Base-by-base conservation (phyloP, 148 eudicot species). In the Chenopodium berlandieri region DNA sequence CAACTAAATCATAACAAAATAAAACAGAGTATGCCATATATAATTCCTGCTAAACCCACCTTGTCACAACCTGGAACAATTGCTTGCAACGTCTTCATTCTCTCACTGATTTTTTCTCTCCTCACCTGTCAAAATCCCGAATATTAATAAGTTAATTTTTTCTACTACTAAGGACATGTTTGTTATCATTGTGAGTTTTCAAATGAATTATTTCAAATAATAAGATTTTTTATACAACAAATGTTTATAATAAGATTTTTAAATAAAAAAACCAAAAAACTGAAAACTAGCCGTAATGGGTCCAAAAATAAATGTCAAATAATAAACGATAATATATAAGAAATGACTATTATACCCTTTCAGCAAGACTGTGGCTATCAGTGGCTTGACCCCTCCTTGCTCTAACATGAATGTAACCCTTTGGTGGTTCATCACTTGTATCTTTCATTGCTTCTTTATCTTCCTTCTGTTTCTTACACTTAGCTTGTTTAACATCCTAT, bases 351-450 rank as follows among this genome's bases (percentile, higher is more conserved):
- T 17, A 63, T 91, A 94, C 98, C 97, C 98, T 91, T 83, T 94
- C 98, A 63, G 98, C 98, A 71, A 92, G 89, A 87, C 96, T 92
- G 79, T 94, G 98, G 86, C 94, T 94, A 65, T 94, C 98, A 13
- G 98, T 92, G 44, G 98, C 98, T 85, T 94, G 93, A 81, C 98
- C 98, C 82, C 98, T 91, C 76, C 94, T 92, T 54, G 98, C 98
- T 78, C 97, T 92, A 20, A 94, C 96, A 91, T 94, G 98, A 88
- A 94, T 90, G 85, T 89, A 92, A 11, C 89, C 98, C 69, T 75
- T 86, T 83, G 92, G 91, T 64, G 87, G 82, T 79, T 83, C 93
- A 81, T 90, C 84, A 3, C 79, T 89, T 75, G 81, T 87, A 25
- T 83, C 81, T 25, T 81, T 71, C 71, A 7, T 71, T 52, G 19